Conservation (phyloP, 345 rosid genomes). For the Melaleuca alternifolia region DNA sequence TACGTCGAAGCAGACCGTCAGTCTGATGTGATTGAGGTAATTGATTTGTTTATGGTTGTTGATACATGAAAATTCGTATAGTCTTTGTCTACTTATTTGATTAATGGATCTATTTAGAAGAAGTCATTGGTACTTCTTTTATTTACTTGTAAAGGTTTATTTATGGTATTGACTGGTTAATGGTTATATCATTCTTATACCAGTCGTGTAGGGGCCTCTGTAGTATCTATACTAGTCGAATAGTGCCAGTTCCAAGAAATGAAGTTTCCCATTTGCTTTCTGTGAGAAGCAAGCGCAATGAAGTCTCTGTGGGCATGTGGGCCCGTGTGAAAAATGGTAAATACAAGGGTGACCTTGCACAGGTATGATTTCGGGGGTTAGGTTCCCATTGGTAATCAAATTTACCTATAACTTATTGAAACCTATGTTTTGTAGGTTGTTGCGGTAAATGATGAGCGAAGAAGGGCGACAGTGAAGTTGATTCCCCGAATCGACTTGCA, state of each 20-base stretch:
- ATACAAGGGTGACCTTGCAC: conserved; percentile 90
- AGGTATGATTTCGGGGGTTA: conserved; percentile 28
- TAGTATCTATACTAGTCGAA: conserved; percentile 56
- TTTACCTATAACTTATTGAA: background rate
- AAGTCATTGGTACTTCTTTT: background rate
- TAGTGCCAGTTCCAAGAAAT: conserved; percentile 44
- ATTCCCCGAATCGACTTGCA: conserved; percentile 88
- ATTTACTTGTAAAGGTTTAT: background rate
- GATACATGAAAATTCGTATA: background rate
- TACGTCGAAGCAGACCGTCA: conserved; percentile 74
- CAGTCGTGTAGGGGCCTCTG: conserved; percentile 75
- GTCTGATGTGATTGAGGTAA: conserved; percentile 62
- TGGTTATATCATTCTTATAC: background rate
- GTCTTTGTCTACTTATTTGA: background rate
- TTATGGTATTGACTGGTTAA: background rate
- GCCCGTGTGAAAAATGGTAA: conserved; percentile 81
- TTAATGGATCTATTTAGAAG: background rate
- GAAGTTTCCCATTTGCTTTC: conserved; percentile 59
- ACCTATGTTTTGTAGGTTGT: conserved; percentile 52
- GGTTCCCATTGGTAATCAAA: background rate
- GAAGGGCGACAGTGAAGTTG: conserved; percentile 70
- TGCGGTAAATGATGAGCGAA: conserved; percentile 50
- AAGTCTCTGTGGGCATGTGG: conserved; percentile 62
- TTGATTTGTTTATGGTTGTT: background rate
- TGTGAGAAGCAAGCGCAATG: conserved; percentile 37